Evolutionary conservation across 441 rosid genomes (phyloP), one percentile per base, ranked within the genome.

Genomic region (Breynia disticha): DNA sequence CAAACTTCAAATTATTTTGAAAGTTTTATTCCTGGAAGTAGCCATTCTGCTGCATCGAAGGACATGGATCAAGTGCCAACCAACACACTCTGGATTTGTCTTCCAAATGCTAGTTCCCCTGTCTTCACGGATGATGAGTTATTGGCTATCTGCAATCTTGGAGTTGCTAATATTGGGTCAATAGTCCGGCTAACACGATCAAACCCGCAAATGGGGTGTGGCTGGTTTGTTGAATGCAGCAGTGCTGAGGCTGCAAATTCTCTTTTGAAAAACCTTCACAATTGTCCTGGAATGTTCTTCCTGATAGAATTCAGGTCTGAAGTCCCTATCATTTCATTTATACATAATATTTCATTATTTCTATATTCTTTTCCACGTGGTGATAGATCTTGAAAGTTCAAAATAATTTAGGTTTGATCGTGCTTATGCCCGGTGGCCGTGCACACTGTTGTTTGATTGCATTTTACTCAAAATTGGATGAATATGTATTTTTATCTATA

Each of bases 161-260:
- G 76, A 55, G 55, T 66, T 45, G 61, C 71, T 38, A 65, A 64
- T 64, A 60, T 28, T 6, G 82, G 82, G 41, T 65, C 68, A 10
- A 52, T 73, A 43, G 54, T 66, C 54, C 65, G 68, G 66, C 59
- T 70, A 56, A 55, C 50, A 28, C 60, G 75, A 55, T 62, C 67
- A 54, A 72, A 56, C 63, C 39, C 39, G 55, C 73, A 65, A 39
- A 63, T 56, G 48, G 78, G 80, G n/a, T 63, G 65, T 55, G 76
- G 78, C 56, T 78, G 83, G 83, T 50, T 75, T 57, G 72, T 75
- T 43, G 83, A 78, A 38, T 78, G 69, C 57, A 68, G 73, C 73
- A 75, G 52, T 19, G 28, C 59, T 53, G 78, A 72, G 56, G 67
- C 75, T 50, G 80, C 83, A 16, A 39, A 16, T 32, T 55, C 70